phyloP scores from a whole-genome alignment of 768 basidiomycete genomes.

The Gloeopeniophorella convolvens region DNA sequence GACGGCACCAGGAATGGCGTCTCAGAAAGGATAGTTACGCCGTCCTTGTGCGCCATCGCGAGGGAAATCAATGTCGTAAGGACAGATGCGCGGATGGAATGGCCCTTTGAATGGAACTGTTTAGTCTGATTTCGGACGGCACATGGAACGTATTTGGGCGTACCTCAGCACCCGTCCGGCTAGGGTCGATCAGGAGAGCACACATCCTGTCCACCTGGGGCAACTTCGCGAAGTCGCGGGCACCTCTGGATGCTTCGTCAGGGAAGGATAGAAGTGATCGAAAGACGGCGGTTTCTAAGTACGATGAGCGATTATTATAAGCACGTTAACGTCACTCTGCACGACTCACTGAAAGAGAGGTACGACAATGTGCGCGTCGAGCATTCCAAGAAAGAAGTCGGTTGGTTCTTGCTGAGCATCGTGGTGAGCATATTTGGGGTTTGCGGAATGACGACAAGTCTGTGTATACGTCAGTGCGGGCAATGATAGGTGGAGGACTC shows the following conservation, averaged over 20 bases:
- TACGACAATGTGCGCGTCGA: constrained; percentile 38
- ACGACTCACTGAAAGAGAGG: constrained; percentile 47
- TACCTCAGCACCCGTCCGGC: constrained; percentile 22
- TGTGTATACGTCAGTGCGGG: constrained; percentile 25
- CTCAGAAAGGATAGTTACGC: constrained; percentile 33
- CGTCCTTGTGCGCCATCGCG: constrained; percentile 34
- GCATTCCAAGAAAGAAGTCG: constrained; percentile 39
- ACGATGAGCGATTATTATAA: constrained; percentile 4
- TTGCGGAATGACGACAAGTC: constrained; percentile 33
- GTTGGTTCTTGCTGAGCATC: constrained; percentile 47
- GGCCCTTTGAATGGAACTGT: constrained; percentile 24
- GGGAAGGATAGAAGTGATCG: constrained; percentile 21
- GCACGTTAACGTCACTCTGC: constrained; percentile 32
- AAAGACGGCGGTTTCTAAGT: constrained; percentile 2
- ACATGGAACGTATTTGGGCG: background rate
- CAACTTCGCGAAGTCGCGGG: constrained; percentile 20
- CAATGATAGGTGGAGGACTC: background rate
- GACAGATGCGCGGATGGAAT: constrained; percentile 32
- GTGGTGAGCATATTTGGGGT: constrained; percentile 37
- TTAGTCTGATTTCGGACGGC: background rate
- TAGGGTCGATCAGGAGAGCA: constrained; percentile 24
- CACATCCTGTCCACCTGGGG: constrained; percentile 30
- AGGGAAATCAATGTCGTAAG: constrained; percentile 38
- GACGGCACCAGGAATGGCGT: constrained; percentile 60
- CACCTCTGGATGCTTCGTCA: constrained; percentile 12